A percentile compares a stretch with the other conserved stretches of the same genome.
Conservation (phyloP, 768 basidiomycete genomes). For the Trametes gibbosa region DNA sequence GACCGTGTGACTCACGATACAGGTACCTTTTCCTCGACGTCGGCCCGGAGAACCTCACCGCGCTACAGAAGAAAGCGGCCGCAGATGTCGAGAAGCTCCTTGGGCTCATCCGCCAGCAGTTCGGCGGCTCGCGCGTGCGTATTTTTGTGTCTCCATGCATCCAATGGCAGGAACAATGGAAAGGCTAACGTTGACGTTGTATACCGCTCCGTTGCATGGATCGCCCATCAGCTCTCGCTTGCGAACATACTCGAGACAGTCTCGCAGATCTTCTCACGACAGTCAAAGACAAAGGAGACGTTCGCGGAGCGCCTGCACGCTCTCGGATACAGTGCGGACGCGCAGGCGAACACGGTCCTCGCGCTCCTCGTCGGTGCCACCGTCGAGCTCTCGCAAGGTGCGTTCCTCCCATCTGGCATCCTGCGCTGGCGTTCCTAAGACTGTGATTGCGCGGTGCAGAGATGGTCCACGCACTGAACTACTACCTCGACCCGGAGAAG, state of each 20-base stretch:
- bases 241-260: conserved; percentile 46
- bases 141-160: neutral
- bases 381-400: conserved; percentile 70
- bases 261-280: conserved; percentile 47
- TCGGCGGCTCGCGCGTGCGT: conserved; percentile 17
- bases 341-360: conserved; percentile 65
- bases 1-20: neutral
- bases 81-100: conserved; percentile 53
- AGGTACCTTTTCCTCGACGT: conserved; percentile 79
- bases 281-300: conserved; percentile 39
- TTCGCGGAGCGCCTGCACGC: conserved; percentile 57
- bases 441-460: conserved; percentile 43
- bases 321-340: conserved; percentile 54
- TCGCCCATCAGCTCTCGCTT: conserved; percentile 28
- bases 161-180: no score
- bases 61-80: conserved; percentile 49
- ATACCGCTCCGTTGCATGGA: no score
- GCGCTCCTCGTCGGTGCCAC: conserved; percentile 67
- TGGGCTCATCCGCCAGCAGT: conserved; percentile 49
- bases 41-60: conserved; percentile 57
- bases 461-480: conserved; percentile 62
- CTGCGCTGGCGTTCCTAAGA: no score
- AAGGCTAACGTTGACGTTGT: no score
- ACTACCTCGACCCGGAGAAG: conserved; percentile 55
- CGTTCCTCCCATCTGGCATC: conserved; percentile 19